Evolutionary conservation across 78 protist species (phyloP), one percentile per base, ranked within the genome.

Genomic region (Pelomyxa schiedti): DNA sequence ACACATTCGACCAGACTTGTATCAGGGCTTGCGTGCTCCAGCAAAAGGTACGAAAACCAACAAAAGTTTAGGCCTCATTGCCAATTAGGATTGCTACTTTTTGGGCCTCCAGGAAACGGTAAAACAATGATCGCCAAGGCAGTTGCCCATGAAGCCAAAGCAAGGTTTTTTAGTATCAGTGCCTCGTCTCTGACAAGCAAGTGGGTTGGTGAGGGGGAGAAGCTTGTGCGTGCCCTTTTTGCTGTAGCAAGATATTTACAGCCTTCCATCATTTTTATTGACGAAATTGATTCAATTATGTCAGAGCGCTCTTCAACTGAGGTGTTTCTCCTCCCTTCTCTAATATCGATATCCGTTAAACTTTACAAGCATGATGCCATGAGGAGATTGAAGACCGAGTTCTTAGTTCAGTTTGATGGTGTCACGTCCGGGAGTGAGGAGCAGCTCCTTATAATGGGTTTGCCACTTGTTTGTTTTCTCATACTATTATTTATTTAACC

Each of bases 71-170:
- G 7, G 5, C 38, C 5, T 40, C 37, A 43, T 42, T 9, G 37
- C 38, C 58, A 65, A 43, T 5, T 74, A 4, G 72, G 81, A n/a
- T 37, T 89, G 22, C 52, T 89, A 4, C 72, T 89, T 7, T 89
- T 81, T 70, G 93, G 93, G 9, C 93, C 93, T 35, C 93, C 93
- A 16, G 93, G 93, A 2, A 84, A 63, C 53, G 88, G 92, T 37
- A 83, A 83, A 63, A 86, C 90, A 66, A 35, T 86, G 73, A 75
- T 91, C 22, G 92, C 97, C 24, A 92, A 91, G 82, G 98, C 97
- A 0, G 96, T 90, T 29, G 98, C 98, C 2, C 74, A 86, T 39
- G 97, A 96, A 88, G 80, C 94, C 75, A 73, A 81, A 4, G 89
- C 96, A 3, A 94, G 92, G 7, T 96, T 96, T 81, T 95, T 96